Percentiles rank a stretch among this genome's conserved stretches.
Conservation (phyloP, 2,329 filamentous ascomycete species). For the Ophiocordyceps sinensis region DNA sequence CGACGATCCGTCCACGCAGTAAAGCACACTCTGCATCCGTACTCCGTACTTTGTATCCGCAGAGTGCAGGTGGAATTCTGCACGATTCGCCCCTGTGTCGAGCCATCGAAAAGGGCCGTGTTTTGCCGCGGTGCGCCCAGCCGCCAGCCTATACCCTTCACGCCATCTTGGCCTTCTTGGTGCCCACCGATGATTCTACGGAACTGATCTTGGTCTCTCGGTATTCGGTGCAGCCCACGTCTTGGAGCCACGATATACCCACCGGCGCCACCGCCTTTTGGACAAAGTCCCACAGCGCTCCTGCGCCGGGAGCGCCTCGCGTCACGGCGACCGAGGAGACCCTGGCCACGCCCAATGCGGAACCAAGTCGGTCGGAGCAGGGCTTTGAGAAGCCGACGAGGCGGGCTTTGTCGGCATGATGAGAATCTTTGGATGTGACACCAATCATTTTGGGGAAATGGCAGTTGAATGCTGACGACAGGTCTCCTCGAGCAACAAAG, state of each 20-base stretch:
- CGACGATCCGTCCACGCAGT: too few relatives aligned
- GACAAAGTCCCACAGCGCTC: conserved; percentile 41
- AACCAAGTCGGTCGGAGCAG: conserved; percentile 41
- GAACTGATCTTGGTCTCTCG: conserved; percentile 18
- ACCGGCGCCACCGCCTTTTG: conserved; percentile 35
- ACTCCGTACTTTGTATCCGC: too few relatives aligned
- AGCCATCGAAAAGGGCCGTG: too few relatives aligned
- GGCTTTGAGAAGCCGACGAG: conserved; percentile 49
- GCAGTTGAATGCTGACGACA: conserved; percentile 41
- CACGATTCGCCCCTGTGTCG: too few relatives aligned
- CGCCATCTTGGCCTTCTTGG: conserved; percentile 8
- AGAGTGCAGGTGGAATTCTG: too few relatives aligned
- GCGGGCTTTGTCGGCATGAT: conserved; percentile 27
- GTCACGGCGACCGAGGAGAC: conserved; percentile 50
- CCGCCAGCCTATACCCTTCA: neutral
- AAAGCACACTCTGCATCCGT: too few relatives aligned
- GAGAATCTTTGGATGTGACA: conserved; percentile 29
- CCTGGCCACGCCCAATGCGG: conserved; percentile 44
- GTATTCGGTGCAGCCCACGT: conserved; percentile 11
- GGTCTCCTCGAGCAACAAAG: conserved; percentile 43
- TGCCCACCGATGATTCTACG: conserved; percentile 19
- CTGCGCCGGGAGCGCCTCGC: conserved; percentile 39
- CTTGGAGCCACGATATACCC: conserved; percentile 36
- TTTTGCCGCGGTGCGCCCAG: too few relatives aligned
- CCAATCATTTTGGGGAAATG: conserved; percentile 44